These are phyloP conservation scores for Phytophthora kernoviae DNA, from an alignment of 352 stramenopile species.

Conservation along the genomic window DNA sequence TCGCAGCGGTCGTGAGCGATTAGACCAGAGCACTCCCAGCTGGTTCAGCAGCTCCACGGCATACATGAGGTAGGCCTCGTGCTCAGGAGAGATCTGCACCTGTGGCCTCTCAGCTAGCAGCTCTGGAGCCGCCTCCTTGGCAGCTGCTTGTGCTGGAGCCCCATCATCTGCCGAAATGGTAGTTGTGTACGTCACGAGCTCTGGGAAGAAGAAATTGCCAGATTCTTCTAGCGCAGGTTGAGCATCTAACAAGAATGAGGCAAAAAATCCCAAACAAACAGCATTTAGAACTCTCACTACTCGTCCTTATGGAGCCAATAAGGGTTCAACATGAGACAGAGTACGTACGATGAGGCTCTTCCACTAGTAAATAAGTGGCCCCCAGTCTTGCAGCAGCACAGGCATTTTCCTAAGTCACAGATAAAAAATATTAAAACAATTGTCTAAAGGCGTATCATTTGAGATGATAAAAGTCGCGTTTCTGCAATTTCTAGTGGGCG, in stretches of 20 bases:
- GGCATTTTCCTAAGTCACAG: slow-evolving; percentile 34
- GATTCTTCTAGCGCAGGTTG: slow-evolving; percentile 59
- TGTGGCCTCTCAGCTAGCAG: slow-evolving; percentile 24
- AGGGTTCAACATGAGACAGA: not conserved
- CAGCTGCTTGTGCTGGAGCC: slow-evolving; percentile 1
- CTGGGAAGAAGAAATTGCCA: slow-evolving; percentile 41
- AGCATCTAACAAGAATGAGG: slow-evolving; percentile 46
- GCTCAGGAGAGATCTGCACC: slow-evolving; percentile 15
- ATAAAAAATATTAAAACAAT: not conserved
- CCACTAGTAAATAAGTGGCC: slow-evolving; percentile 53
- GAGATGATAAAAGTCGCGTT: not conserved
- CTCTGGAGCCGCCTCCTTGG: not conserved
- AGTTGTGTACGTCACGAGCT: slow-evolving; percentile 39
- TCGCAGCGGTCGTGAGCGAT: slow-evolving; percentile 44
- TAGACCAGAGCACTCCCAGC: slow-evolving; percentile 71
- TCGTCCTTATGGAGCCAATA: not conserved
- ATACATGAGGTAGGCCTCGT: slow-evolving; percentile 23
- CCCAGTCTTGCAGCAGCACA: slow-evolving; percentile 42
- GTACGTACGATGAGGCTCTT: slow-evolving; percentile 65
- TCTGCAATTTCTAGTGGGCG: slow-evolving; percentile 1
- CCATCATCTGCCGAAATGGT: slow-evolving; percentile 24
- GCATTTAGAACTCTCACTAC: not conserved
- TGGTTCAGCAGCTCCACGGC: slow-evolving; percentile 61
- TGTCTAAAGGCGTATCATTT: slow-evolving; percentile 1
- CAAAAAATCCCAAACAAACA: not conserved